Base-by-base conservation (phyloP, 768 basidiomycete genomes). In the Termitomyces sp. region DNA sequence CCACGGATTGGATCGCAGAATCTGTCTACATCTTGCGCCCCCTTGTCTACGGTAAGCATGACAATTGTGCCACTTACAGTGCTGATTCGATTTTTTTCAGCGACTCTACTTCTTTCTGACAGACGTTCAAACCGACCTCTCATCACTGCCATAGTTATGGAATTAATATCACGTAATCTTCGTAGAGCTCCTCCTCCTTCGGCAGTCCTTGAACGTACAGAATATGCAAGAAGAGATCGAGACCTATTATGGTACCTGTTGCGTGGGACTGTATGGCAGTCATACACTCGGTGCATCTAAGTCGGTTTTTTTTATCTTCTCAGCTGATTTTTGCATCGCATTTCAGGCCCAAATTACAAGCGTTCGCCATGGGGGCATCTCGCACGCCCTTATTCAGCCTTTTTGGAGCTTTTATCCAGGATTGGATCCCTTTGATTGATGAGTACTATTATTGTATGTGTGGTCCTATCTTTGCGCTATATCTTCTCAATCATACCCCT, bases 381-480 rank as follows among this genome's bases (percentile, higher is more conserved):
- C 73, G 74, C 55, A 77, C 76, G 45, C 90, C 90, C 15, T 50
- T 92, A 28, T 64, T 94, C 28, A 82, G 85, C n/a, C 67, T 91
- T 48, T 69, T 91, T 41, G 77, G 89, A 61, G 81, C 84, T 26
- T 72, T 94, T 56, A 67, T 91, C 56, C 85, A 83, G 60, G 91
- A 92, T 64, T 94, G 92, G 91, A 83, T 94, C 60, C 92, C 91
- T 19, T 72, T 94, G 67, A 89, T 94, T 58, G 84, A 94, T 67
- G 89, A 90, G 66, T 94, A 94, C 73, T 86, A 94, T 74, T 94
- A 94, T 77, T 94, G 91, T 91, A 66, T 58, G 91, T 78, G 38
- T 26, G n/a, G 42, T 31, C 53, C 47, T 52, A 31, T 41, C 42
- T 53, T 61, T 50, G 30, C 60, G 48, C 31, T 55, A n/a, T 42